Base-by-base conservation (phyloP, 371 early-diverging fungal species). In the Chytridiales sp. region DNA sequence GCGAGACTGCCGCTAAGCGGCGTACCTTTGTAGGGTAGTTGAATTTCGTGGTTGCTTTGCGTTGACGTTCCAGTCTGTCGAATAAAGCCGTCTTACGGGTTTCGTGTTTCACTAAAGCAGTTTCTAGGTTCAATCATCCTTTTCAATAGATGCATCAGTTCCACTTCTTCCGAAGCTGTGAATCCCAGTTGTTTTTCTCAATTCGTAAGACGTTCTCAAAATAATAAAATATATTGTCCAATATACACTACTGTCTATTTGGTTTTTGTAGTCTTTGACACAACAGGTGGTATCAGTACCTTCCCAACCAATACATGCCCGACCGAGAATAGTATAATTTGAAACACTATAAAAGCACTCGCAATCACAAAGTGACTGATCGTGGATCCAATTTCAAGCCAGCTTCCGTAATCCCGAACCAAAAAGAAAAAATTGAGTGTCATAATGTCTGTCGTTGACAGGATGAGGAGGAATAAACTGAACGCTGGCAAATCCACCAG, bases 311-410 rank as follows among this genome's bases (percentile, higher is more conserved):
- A 62, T n/a, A 76, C 47, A 36, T 80, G 77, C 9, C 84, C 80
- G 17, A 87, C 75, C 21, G 78, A 70, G 67, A 88, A 89, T 32
- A 90, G 67, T 21, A 88, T 50, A 46, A 87, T 87, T 50, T 87
- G 86, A 61, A 92, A 89, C 44, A 90, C 79, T 57, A 87, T 85
- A 77, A 94, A 94, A 39, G 90, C 73, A 19, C 87, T 87, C 1
- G 91, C 84, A 61, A 80, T 80, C 30, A 75, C 60, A 63, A 75
- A 80, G 50, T 77, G 80, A 17, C 88, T 88, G 64, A 97, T 95
- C 46, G 89, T 88, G 34, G 93, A 92, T n/a, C 96, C 97, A 61
- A 97, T 95, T 68, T 95, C 97, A 29, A 97, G 77, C 97, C 97
- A 95, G 51, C 87, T 87, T 29, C 97, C 97, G 62, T 86, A 81